These are phyloP conservation scores for Eucalyptus rudis DNA, from an alignment of 345 rosid species.

Conservation along the genomic window DNA sequence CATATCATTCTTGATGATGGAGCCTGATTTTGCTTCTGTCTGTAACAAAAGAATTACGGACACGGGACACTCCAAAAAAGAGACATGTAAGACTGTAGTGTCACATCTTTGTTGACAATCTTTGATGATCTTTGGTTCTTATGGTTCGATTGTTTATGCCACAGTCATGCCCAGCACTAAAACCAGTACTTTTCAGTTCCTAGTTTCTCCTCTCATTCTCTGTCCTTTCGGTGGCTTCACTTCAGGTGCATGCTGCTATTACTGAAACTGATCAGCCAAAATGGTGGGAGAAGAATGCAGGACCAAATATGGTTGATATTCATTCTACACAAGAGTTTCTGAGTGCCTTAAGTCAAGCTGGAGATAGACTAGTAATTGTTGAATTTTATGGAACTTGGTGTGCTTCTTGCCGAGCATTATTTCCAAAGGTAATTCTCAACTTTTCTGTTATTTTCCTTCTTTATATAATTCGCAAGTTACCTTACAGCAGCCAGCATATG, in stretches of 20 bases:
- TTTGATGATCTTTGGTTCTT: background rate
- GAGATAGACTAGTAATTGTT: slow-evolving; percentile 77
- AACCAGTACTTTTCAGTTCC: background rate
- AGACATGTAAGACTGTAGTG: background rate
- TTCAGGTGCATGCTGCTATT: slow-evolving; percentile 57
- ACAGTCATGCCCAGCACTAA: background rate
- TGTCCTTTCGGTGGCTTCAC: background rate
- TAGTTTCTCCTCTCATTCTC: background rate
- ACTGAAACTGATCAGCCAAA: slow-evolving; percentile 69
- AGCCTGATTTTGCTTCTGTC: background rate
- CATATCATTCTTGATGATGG: background rate
- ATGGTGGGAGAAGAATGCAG: slow-evolving; percentile 89
- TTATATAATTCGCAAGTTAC: background rate
- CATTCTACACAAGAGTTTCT: slow-evolving; percentile 83
- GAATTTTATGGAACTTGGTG: slow-evolving; percentile 98
- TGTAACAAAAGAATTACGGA: background rate
- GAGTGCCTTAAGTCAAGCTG: slow-evolving; percentile 60
- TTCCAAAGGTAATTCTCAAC: slow-evolving; percentile 46
- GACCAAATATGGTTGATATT: slow-evolving; percentile 86
- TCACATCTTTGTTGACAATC: background rate
- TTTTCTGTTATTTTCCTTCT: background rate
- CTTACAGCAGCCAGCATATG: background rate
- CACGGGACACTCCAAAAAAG: background rate
- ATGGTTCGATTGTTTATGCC: background rate
- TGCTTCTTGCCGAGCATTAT: slow-evolving; percentile 86